Percentiles rank a stretch among this genome's conserved stretches.
These are phyloP conservation scores for Stropharia rugosoannulata DNA, from an alignment of 768 basidiomycete species.

Conservation along the genomic window DNA sequence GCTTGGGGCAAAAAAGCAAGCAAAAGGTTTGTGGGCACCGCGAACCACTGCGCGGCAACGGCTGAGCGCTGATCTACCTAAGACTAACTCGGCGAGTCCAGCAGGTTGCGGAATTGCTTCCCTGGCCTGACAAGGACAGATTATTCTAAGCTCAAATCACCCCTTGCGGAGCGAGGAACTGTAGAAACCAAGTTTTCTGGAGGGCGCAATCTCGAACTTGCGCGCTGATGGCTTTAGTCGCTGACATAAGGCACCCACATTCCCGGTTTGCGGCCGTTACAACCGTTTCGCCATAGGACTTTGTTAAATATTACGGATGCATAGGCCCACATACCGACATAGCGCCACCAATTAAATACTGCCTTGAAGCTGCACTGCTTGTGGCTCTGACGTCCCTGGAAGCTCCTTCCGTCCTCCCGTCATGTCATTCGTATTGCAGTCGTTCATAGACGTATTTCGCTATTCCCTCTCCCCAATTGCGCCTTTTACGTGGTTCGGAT, in stretches of 20 bases:
- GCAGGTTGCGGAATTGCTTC: slow-evolving; percentile 92
- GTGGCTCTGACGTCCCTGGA: not conserved
- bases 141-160: slow-evolving; percentile 77
- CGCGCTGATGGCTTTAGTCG: slow-evolving; percentile 69
- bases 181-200: slow-evolving; percentile 92
- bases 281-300: slow-evolving; percentile 65
- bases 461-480: slow-evolving; percentile 57
- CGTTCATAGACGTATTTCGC: slow-evolving; percentile 51
- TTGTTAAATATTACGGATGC: too few species aligned
- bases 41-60: slow-evolving; percentile 75
- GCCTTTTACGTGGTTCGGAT: slow-evolving; percentile 68
- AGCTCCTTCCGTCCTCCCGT: slow-evolving; percentile 3
- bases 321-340: too few species aligned
- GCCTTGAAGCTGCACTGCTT: too few species aligned
- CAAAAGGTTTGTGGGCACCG: slow-evolving; percentile 79
- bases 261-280: slow-evolving; percentile 81
- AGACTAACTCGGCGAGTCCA: slow-evolving; percentile 89
- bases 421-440: slow-evolving; percentile 35
- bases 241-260: slow-evolving; percentile 69
- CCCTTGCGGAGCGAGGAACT: slow-evolving; percentile 62
- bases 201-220: slow-evolving; percentile 94
- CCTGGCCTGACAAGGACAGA: slow-evolving; percentile 82
- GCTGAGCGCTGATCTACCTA: slow-evolving; percentile 87
- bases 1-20: not conserved
- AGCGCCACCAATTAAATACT: too few species aligned